A percentile compares a stretch with the other conserved stretches of the same genome.
phyloP scores from a whole-genome alignment of 2,329 filamentous ascomycete species.

The Colletotrichum sp. region DNA sequence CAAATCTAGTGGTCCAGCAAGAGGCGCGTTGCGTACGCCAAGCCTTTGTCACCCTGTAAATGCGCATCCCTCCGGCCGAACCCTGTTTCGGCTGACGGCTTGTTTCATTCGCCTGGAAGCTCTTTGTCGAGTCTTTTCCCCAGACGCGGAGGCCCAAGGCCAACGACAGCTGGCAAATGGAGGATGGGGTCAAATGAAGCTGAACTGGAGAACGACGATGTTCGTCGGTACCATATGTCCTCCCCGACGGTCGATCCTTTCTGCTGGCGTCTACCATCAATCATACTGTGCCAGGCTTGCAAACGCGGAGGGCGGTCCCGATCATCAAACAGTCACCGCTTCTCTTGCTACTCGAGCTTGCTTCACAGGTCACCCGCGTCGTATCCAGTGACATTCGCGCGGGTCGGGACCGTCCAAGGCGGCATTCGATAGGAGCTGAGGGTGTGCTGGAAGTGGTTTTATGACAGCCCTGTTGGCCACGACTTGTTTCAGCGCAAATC shows the following conservation, averaged over 20 bases:
- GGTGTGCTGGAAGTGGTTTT: background rate
- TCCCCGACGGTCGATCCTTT: background rate
- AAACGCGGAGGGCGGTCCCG: background rate
- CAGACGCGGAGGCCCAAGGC: too few relatives aligned
- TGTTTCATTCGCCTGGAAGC: background rate
- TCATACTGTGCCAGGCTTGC: background rate
- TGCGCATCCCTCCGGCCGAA: background rate
- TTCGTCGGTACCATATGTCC: background rate
- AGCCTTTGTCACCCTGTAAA: conserved; percentile 6
- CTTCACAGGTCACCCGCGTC: conserved; percentile 4
- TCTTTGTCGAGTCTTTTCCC: background rate
- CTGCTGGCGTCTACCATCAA: background rate
- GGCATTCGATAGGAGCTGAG: background rate
- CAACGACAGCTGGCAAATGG: background rate
- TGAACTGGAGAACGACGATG: background rate
- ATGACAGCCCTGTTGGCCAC: conserved; percentile 12
- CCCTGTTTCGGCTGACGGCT: background rate
- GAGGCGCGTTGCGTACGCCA: conserved; percentile 8
- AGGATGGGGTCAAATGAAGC: background rate
- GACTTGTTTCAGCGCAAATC: conserved; percentile 9
- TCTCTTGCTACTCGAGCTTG: background rate
- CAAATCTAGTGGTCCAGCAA: background rate
- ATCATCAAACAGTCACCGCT: background rate
- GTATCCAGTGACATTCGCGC: background rate
- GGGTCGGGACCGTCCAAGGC: background rate